Evolutionary conservation across 495 filamentous ascomycete genomes (phyloP), one percentile per base, ranked within the genome.

Genomic region (Neurospora sp.): DNA sequence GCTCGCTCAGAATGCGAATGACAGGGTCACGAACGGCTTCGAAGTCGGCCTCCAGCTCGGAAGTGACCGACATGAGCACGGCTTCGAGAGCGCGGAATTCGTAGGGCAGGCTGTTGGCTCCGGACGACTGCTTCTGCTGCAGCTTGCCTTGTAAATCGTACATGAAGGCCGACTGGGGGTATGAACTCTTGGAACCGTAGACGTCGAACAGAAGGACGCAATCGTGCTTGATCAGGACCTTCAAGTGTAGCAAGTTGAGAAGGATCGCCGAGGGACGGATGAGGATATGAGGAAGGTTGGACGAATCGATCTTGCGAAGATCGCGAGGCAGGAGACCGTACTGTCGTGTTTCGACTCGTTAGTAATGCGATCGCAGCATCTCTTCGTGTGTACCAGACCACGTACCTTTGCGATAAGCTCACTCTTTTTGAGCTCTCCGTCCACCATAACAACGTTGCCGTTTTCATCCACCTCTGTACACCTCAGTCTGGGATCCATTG

Each of bases 291-390:
- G 96, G 96, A n/a, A 99, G 89, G 74, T 97, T 92, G 70, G 93
- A 97, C n/a, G 94, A 97, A 79, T 98, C 96, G 77, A 98, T 97
- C 81, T 99, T 99, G 77, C 96, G 92, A 9, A 99, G 87, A 85
- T 99, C 96, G 69, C 96, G 94, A 71, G 96, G 94, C 15, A 98
- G 89, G 36, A 99, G 89, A 43, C 96, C 96, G 79, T 98, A 98
- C 94, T 98, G 74, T 77, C 28, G 28, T 11, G 24, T 69, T 85
- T 75, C 84, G 81, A 40, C 37, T 21, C 21, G 11, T 66, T 31
- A 66, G 28, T 15, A 66, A 34, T 34, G 15, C 19, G 17, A 43
- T 69, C 34, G 24, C 10, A 66, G 15, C 39, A 69, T 28, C 17
- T 31, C 17, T 28, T 40, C 2, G 45, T 31, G 1, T 39, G 70